A percentile compares a stretch with the other conserved stretches of the same genome.
phyloP scores from a whole-genome alignment of 202 grass and related monocot species.

The Dendrocalamus latiflorus region DNA sequence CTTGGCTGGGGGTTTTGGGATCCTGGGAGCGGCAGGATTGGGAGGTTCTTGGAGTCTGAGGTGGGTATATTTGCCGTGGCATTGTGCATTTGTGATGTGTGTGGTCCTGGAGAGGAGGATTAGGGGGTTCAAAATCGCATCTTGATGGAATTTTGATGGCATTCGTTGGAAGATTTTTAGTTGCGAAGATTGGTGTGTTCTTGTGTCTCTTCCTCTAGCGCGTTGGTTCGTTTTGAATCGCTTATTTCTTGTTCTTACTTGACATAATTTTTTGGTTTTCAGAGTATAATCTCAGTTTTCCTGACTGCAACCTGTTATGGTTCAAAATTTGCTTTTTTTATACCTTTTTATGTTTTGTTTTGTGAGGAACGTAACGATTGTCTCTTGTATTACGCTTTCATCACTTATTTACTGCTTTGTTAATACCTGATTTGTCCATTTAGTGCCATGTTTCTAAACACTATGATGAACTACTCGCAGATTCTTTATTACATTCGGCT shows the following conservation, averaged over 20 bases:
- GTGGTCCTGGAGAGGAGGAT: not conserved
- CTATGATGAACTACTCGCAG: not conserved
- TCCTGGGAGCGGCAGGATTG: not conserved
- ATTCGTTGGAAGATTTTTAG: not conserved
- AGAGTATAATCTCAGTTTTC: not conserved
- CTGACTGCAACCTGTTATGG: not conserved
- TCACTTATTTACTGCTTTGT: not conserved
- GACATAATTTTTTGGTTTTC: not conserved
- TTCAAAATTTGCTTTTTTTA: not conserved
- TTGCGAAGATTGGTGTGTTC: not conserved
- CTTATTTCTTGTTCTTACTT: not conserved
- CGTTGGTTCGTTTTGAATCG: not conserved
- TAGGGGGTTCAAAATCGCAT: not conserved
- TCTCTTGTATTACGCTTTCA: not conserved
- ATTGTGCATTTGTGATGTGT: not conserved
- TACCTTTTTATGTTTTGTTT: not conserved
- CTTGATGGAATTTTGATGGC: not conserved
- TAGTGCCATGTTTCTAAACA: not conserved
- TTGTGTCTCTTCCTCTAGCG: not conserved
- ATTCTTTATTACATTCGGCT: not conserved
- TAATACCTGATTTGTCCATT: not conserved
- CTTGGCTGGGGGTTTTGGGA: not conserved
- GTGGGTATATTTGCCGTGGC: slow-evolving; percentile 1
- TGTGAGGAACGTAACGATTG: not conserved
- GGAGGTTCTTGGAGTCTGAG: not conserved